Evolutionary conservation across 2,329 filamentous ascomycete genomes (phyloP).

Genomic region (Botrytis fabae): DNA sequence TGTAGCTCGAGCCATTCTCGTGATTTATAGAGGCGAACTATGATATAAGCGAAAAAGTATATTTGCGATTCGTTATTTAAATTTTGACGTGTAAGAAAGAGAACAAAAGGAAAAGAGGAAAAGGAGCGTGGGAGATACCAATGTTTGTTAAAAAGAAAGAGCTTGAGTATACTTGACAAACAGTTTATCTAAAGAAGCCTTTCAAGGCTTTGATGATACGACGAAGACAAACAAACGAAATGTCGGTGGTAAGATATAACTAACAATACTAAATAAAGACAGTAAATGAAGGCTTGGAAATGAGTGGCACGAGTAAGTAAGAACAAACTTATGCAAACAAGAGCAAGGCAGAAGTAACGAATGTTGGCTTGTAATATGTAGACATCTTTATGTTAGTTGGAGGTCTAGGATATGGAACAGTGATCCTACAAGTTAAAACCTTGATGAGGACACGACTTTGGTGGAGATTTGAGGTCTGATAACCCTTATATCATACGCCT

Average conservation of each 20-base stretch:
- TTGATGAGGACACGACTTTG: slow-evolving; percentile 1
- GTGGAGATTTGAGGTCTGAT: slow-evolving; percentile 11
- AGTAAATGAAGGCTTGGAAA: slow-evolving; percentile 1
- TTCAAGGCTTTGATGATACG: background rate
- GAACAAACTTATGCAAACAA: slow-evolving; percentile 16
- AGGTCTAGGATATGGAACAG: slow-evolving; percentile 9
- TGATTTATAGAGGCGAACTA: background rate
- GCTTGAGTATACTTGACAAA: background rate
- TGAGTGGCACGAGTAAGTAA: background rate
- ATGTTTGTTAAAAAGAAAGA: slow-evolving; percentile 6
- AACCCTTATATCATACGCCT: background rate
- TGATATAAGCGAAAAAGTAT: background rate
- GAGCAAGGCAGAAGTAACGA: background rate
- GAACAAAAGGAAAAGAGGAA: background rate
- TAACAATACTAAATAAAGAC: background rate
- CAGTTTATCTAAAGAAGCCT: background rate
- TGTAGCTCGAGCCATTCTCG: slow-evolving; percentile 7
- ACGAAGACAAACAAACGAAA: background rate
- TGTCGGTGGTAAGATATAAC: background rate
- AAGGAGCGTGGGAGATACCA: background rate
- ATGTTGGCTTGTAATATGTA: slow-evolving; percentile 17
- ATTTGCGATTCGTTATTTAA: background rate
- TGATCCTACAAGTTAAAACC: background rate
- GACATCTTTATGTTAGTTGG: slow-evolving; percentile 1
- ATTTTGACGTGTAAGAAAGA: background rate